phyloP scores from a whole-genome alignment of 192 early-diverging fungal genomes.

The Polychytrium aggregatum region DNA sequence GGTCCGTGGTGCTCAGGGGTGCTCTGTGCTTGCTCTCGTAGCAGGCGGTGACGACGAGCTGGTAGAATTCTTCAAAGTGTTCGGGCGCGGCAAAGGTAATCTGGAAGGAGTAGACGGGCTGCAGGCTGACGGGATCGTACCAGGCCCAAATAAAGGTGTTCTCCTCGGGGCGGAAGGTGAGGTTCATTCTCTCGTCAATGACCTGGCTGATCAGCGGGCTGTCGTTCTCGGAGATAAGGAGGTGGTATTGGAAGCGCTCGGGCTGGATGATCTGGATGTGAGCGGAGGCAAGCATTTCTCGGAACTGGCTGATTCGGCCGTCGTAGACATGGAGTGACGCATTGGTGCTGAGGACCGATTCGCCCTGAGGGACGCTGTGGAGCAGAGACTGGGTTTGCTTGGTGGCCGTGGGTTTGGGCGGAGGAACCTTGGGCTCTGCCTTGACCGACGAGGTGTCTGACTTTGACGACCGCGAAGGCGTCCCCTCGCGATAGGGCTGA shows the following conservation, averaged over 20 bases:
- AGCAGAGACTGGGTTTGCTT: not conserved
- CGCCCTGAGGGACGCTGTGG: conserved; percentile 23
- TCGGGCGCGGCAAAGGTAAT: too few species aligned
- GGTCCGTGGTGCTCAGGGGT: too few species aligned
- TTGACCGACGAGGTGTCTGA: too few species aligned
- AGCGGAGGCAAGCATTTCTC: conserved; percentile 8
- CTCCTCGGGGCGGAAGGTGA: conserved; percentile 59
- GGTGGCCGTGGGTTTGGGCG: not conserved
- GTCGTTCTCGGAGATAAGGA: conserved; percentile 12
- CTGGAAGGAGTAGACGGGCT: too few species aligned
- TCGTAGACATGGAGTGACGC: conserved; percentile 64
- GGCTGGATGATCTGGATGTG: conserved; percentile 14
- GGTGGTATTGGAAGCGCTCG: conserved; percentile 14
- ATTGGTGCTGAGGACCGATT: conserved; percentile 27
- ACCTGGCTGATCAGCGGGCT: conserved; percentile 42
- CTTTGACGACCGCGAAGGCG: not conserved
- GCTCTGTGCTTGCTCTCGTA: too few species aligned
- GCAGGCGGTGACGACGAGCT: too few species aligned
- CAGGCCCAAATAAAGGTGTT: conserved; percentile 76
- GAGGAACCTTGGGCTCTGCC: too few species aligned
- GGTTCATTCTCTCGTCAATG: conserved; percentile 66
- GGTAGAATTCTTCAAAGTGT: too few species aligned
- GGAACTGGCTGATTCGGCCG: conserved; percentile 20
- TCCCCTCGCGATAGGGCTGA: not conserved
- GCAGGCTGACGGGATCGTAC: conserved; percentile 51